These are phyloP conservation scores for Chloromonas sp. DNA, from an alignment of 163 green algal genomes.

Conservation along the genomic window DNA sequence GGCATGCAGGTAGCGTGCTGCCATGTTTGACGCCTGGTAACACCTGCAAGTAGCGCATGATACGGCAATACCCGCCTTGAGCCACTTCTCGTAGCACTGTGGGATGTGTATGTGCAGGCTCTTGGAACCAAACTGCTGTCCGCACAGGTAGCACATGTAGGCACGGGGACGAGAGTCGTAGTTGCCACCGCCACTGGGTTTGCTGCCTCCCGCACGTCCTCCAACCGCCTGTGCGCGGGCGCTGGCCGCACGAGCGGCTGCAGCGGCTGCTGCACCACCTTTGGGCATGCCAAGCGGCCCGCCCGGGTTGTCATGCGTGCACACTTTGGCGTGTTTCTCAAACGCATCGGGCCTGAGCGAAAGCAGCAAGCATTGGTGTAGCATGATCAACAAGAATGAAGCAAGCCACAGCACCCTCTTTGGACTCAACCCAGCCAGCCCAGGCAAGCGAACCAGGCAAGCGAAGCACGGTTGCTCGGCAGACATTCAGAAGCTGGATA, in stretches of 20 bases:
- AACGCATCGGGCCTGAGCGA: slow-evolving; percentile 30
- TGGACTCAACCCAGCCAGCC: too few relatives aligned
- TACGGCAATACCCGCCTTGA: slow-evolving; percentile 17
- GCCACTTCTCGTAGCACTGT: slow-evolving; percentile 45
- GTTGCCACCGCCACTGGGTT: slow-evolving; percentile 10
- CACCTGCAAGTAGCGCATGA: too few relatives aligned
- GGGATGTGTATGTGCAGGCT: slow-evolving; percentile 47
- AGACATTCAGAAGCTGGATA: too few relatives aligned
- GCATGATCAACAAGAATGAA: not conserved
- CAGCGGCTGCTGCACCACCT: slow-evolving; percentile 6
- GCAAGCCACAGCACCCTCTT: not conserved
- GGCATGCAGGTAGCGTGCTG: too few relatives aligned
- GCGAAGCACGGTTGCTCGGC: too few relatives aligned
- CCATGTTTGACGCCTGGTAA: too few relatives aligned
- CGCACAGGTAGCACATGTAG: slow-evolving; percentile 51
- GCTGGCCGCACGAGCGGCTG: not conserved
- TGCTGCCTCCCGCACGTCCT: slow-evolving; percentile 5
- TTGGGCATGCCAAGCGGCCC: slow-evolving; percentile 32
- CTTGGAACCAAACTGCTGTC: slow-evolving; percentile 38
- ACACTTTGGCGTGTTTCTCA: slow-evolving; percentile 36
- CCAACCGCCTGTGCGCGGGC: not conserved
- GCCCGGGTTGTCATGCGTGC: slow-evolving; percentile 37
- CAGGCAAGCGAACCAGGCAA: too few relatives aligned
- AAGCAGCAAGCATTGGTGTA: not conserved
- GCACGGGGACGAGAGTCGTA: slow-evolving; percentile 14